Base-by-base conservation (phyloP, 2,329 filamentous ascomycete genomes). In the Coniella lustricola region DNA sequence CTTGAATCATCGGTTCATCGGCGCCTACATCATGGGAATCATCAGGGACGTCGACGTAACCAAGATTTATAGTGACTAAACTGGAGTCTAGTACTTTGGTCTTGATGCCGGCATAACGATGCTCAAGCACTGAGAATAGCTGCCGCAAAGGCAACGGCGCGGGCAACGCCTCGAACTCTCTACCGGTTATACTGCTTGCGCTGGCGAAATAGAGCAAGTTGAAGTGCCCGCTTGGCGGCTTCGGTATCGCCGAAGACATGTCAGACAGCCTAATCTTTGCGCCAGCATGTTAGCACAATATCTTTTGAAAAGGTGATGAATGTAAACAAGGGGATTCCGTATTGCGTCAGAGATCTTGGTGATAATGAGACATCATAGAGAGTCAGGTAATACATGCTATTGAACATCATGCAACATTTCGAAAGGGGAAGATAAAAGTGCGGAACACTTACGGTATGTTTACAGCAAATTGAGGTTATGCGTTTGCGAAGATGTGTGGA, bases 191-290 rank as follows among this genome's bases (percentile, higher is more conserved):
- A 29, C 83, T 83, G 49, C 77, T 76, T 13, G 87, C 86, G 53
- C 80, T 77, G 50, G 87, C 88, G 67, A 94, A 94, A 68, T 91
- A 94, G 48, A 93, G 78, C 39, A 94, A 70, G 49, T 77, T 85
- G 69, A 93, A 94, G 56, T 87, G 77, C n/a, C 77, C 82, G 37
- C 69, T 55, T 1, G 80, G 78, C 10, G 77, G 65, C 53, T 73
- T 76, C 0, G 72, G 61, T 2, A 64, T 55, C 25, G 66, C 60
- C 12, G 62, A 60, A 40, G 52, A 47, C 52, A 54, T 54, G 20
- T n/a, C 17, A 7, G 31, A 35, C 40, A 29, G 38, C 34, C 43
- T 54, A 34, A 49, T 48, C 50, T 18, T 42, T 35, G 31, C 37
- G 40, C 42, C 49, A 21, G 16, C 43, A 44, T 17, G 55, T 64